phyloP scores from a whole-genome alignment of 306 rosid genomes.

The Vigna angularis region DNA sequence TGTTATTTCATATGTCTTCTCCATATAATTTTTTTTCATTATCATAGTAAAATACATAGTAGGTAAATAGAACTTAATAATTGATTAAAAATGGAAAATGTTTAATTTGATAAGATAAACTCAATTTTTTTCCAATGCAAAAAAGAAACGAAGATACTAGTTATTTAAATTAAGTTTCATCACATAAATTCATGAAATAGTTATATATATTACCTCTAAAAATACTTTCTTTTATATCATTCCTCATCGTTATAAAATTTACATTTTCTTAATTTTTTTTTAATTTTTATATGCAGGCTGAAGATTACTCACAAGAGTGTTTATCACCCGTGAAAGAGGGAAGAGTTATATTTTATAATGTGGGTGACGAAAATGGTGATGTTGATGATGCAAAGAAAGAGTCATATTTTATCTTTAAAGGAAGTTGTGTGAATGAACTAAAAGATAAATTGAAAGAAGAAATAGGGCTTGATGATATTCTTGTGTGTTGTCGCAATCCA shows the following conservation, averaged over 20 bases:
- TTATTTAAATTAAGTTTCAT: no score
- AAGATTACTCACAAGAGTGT: neutral
- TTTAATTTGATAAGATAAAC: no score
- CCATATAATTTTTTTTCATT: no score
- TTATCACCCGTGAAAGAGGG: conserved; percentile 58
- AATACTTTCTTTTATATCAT: no score
- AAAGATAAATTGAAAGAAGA: conserved; percentile 61
- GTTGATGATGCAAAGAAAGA: conserved; percentile 46
- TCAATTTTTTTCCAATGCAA: neutral
- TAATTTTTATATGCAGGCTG: conserved; percentile 33
- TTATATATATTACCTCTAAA: no score
- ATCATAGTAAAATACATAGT: no score
- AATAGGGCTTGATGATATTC: conserved; percentile 56
- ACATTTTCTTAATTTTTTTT: no score
- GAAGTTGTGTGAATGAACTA: conserved; percentile 63
- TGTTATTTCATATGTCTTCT: no score
- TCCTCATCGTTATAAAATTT: no score
- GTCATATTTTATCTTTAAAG: conserved; percentile 64
- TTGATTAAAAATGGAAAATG: no score
- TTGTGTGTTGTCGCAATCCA: conserved; percentile 79
- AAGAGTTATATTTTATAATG: conserved; percentile 63
- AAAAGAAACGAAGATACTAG: neutral
- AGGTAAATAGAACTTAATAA: neutral
- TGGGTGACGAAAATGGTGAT: conserved; percentile 69
- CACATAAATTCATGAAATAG: no score